Conservation (phyloP, 2,329 filamentous ascomycete genomes). For the Pseudopyricularia cyperi region DNA sequence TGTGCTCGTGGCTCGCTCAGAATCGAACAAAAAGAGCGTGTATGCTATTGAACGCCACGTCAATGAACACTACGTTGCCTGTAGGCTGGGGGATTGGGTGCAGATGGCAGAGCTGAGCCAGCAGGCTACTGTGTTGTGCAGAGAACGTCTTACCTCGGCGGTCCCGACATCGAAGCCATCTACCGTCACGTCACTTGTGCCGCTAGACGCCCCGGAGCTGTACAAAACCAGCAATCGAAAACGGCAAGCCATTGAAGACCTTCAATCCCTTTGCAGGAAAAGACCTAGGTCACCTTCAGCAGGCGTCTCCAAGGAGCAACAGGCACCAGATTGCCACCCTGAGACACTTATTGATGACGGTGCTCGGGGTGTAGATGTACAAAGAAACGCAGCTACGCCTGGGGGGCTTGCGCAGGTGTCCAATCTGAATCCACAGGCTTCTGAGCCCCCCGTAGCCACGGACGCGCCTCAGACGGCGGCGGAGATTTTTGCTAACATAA, state of each 20-base stretch:
- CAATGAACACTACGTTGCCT: slow-evolving; percentile 50
- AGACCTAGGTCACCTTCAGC: slow-evolving; percentile 29
- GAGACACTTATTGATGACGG: slow-evolving; percentile 1
- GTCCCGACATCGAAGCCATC: not conserved
- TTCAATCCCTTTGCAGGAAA: slow-evolving; percentile 47
- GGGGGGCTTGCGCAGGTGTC: slow-evolving; percentile 1
- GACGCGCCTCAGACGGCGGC: slow-evolving; percentile 21
- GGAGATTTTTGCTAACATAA: slow-evolving; percentile 43
- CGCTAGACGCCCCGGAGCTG: slow-evolving; percentile 29
- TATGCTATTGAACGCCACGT: slow-evolving; percentile 56
- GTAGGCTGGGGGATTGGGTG: slow-evolving; percentile 55
- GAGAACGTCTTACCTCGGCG: slow-evolving; percentile 12
- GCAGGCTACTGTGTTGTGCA: slow-evolving; percentile 33
- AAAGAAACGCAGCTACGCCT: not conserved
- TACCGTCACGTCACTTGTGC: slow-evolving; percentile 3
- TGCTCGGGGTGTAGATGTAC: not conserved
- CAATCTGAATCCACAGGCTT: slow-evolving; percentile 9
- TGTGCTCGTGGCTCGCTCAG: slow-evolving; percentile 48
- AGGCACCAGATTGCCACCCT: slow-evolving; percentile 3
- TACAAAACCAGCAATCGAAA: slow-evolving; percentile 41
- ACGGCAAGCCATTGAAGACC: slow-evolving; percentile 46
- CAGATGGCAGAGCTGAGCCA: slow-evolving; percentile 39
- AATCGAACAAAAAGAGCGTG: slow-evolving; percentile 32
- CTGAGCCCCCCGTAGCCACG: slow-evolving; percentile 15
- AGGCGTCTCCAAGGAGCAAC: slow-evolving; percentile 4